A percentile compares a stretch with the other conserved stretches of the same genome.
These are phyloP conservation scores for Penicillium subrubescens DNA, from an alignment of 495 filamentous ascomycete species.

Conservation along the genomic window DNA sequence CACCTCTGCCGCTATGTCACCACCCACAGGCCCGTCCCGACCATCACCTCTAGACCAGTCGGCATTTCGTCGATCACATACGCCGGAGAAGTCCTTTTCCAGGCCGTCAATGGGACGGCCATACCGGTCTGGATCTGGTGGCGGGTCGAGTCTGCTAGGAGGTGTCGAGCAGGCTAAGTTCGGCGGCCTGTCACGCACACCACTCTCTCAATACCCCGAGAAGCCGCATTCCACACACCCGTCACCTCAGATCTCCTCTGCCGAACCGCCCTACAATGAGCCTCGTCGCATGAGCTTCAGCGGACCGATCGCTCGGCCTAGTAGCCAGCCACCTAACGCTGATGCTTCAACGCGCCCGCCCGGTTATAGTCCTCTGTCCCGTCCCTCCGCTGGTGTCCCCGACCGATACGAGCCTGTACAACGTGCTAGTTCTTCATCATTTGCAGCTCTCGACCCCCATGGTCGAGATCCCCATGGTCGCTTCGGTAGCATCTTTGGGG, in stretches of 20 bases:
- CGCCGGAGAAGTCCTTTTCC: slow-evolving; percentile 62
- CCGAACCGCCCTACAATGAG: slow-evolving; percentile 38
- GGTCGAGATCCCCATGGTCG: slow-evolving; percentile 24
- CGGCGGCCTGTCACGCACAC: slow-evolving; percentile 36
- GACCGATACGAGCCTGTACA: slow-evolving; percentile 35
- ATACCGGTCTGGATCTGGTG: slow-evolving; percentile 49
- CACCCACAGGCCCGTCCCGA: slow-evolving; percentile 45
- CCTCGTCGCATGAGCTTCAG: slow-evolving; percentile 45
- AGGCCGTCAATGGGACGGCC: slow-evolving; percentile 38
- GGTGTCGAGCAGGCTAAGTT: slow-evolving; percentile 38
- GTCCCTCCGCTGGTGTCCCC: slow-evolving; percentile 23
- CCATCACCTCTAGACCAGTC: slow-evolving; percentile 59
- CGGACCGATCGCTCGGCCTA: slow-evolving; percentile 44
- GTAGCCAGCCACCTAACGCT: slow-evolving; percentile 47
- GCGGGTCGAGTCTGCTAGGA: slow-evolving; percentile 32
- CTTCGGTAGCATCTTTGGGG: slow-evolving; percentile 39
- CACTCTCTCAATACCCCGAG: slow-evolving; percentile 41
- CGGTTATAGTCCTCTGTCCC: slow-evolving; percentile 44
- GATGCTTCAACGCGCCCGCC: slow-evolving; percentile 36
- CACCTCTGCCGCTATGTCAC: slow-evolving; percentile 46
- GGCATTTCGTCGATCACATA: slow-evolving; percentile 68
- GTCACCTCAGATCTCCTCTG: slow-evolving; percentile 43
- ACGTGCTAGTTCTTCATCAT: slow-evolving; percentile 29
- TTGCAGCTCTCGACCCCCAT: slow-evolving; percentile 35
- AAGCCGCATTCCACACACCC: slow-evolving; percentile 43